Conservation (phyloP, 148 eudicot species). For the Limonium bicolor region DNA sequence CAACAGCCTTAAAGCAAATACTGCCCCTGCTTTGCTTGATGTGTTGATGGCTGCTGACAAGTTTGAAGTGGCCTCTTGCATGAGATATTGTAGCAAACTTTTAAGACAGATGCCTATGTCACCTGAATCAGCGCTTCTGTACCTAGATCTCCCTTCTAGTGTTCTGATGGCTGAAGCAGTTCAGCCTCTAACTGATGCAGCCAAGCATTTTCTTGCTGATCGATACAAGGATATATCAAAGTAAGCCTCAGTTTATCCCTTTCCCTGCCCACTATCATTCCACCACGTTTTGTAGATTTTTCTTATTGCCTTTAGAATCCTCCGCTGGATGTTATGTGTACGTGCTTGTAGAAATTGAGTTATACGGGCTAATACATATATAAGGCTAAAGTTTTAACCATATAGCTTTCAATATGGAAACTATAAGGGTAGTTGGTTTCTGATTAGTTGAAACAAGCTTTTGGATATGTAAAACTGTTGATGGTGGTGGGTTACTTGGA, state of each 20-base stretch:
- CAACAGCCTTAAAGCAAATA: slow-evolving; percentile 35
- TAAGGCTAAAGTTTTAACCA: too few species aligned
- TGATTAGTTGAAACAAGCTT: too few species aligned
- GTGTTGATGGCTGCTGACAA: slow-evolving; percentile 85
- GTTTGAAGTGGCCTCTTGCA: slow-evolving; percentile 81
- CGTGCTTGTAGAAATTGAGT: too few species aligned
- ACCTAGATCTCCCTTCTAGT: slow-evolving; percentile 74
- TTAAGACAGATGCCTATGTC: slow-evolving; percentile 61
- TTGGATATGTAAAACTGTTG: too few species aligned
- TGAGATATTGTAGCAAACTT: slow-evolving; percentile 58
- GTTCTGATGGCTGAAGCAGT: slow-evolving; percentile 82
- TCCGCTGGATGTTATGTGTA: too few species aligned
- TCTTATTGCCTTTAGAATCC: too few species aligned
- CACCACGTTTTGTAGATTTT: too few species aligned
- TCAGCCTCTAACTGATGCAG: slow-evolving; percentile 76
- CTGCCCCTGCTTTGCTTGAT: slow-evolving; percentile 58
- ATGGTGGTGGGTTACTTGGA: too few species aligned
- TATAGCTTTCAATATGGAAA: too few species aligned
- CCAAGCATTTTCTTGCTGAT: slow-evolving; percentile 63
- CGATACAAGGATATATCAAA: slow-evolving; percentile 64
- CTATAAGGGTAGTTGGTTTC: too few species aligned
- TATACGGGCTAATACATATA: too few species aligned
- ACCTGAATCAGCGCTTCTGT: slow-evolving; percentile 66
- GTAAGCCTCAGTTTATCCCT: slow-evolving; percentile 26
- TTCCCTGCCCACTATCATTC: too few species aligned